A percentile compares a stretch with the other conserved stretches of the same genome.
Conservation (phyloP, 495 filamentous ascomycete species). For the Parathielavia hyrcaniae region DNA sequence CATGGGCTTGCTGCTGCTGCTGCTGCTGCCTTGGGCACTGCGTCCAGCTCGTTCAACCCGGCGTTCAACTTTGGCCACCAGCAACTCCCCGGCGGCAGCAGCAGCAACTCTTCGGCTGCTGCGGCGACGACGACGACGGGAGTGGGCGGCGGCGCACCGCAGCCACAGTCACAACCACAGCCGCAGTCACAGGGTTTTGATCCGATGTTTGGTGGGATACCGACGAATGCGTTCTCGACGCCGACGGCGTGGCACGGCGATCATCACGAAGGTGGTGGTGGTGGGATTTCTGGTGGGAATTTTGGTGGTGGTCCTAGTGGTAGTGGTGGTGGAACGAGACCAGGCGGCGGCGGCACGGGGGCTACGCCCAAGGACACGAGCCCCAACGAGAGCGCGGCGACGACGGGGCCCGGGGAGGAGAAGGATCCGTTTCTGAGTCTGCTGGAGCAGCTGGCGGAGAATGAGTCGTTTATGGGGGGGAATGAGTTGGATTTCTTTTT, state of each 20-base stretch:
- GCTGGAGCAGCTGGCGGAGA: constrained; percentile 74
- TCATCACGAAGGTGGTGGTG: neutral
- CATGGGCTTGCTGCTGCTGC: no score
- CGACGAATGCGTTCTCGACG: constrained; percentile 42
- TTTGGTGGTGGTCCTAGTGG: no score
- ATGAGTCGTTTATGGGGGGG: constrained; percentile 54
- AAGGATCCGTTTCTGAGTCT: constrained; percentile 76
- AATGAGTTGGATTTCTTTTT: constrained; percentile 63
- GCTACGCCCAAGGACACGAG: constrained; percentile 39
- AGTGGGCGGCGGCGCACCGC: neutral
- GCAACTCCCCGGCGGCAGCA: constrained; percentile 16
- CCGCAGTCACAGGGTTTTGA: constrained; percentile 40
- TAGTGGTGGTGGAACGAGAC: neutral
- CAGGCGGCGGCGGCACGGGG: constrained; percentile 17
- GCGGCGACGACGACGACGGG: no score
- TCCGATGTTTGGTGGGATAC: constrained; percentile 50
- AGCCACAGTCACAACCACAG: constrained; percentile 16
- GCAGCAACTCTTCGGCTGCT: constrained; percentile 10
- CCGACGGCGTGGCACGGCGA: constrained; percentile 39
- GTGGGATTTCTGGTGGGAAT: no score
- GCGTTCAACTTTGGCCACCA: constrained; percentile 22
- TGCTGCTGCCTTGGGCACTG: no score
- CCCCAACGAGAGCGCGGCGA: constrained; percentile 36
- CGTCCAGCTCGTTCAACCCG: constrained; percentile 20
- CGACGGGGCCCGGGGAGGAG: constrained; percentile 42